Evolutionary conservation across 495 filamentous ascomycete genomes (phyloP).

Genomic region (Chlorociboria aeruginascens): DNA sequence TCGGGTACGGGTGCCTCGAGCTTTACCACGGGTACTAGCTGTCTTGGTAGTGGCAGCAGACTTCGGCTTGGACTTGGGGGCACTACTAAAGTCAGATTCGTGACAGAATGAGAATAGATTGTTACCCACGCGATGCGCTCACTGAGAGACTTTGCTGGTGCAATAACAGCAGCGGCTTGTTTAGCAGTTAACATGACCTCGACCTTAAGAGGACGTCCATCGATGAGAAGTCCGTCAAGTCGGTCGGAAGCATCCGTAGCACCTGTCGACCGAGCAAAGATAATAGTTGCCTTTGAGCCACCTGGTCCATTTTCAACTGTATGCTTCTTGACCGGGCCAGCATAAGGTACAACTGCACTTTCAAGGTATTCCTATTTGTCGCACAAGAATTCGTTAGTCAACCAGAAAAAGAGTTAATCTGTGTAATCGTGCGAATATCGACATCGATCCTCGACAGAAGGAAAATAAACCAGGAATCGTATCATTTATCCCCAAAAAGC

Average conservation of each 20-base stretch:
- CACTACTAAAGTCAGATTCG: slow-evolving; percentile 26
- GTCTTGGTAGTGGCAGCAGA: slow-evolving; percentile 61
- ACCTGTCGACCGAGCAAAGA: slow-evolving; percentile 64
- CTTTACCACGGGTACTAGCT: slow-evolving; percentile 33
- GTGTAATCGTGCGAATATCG: slow-evolving; percentile 9
- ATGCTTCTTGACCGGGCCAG: slow-evolving; percentile 62
- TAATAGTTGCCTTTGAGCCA: slow-evolving; percentile 63
- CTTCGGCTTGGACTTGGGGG: slow-evolving; percentile 71
- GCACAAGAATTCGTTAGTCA: slow-evolving; percentile 21
- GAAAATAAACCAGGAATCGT: slow-evolving; percentile 9
- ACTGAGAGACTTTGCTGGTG: slow-evolving; percentile 60
- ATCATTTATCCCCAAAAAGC: slow-evolving; percentile 1
- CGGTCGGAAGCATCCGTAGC: slow-evolving; percentile 69
- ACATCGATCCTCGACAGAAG: slow-evolving; percentile 17
- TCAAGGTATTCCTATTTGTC: slow-evolving; percentile 84
- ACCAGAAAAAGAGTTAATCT: slow-evolving; percentile 18
- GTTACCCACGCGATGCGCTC: slow-evolving; percentile 68
- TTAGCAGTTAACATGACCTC: slow-evolving; percentile 78
- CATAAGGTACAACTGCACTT: slow-evolving; percentile 54
- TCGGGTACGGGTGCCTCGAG: slow-evolving; percentile 35
- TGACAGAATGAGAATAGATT: not conserved
- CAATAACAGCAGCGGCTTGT: slow-evolving; percentile 51
- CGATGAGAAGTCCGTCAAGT: slow-evolving; percentile 81
- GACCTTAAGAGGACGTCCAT: slow-evolving; percentile 86
- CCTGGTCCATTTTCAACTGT: slow-evolving; percentile 86